Conservation (phyloP, 768 basidiomycete genomes). For the Mrakia gelida region DNA sequence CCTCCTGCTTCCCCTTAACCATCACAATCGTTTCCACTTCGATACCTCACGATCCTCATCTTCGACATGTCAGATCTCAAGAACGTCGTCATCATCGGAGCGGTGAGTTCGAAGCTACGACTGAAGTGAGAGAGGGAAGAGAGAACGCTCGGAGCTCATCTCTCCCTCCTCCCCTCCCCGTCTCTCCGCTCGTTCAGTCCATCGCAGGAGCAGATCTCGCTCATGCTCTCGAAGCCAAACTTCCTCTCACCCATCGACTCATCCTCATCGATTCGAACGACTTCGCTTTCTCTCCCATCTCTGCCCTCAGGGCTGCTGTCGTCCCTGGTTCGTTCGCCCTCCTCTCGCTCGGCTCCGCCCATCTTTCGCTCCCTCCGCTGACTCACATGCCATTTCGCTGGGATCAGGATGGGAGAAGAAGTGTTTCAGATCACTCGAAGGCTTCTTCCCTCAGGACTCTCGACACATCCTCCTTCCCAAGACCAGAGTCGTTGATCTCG, state of each 20-base stretch:
- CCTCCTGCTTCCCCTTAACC: too few species aligned
- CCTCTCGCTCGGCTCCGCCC: neutral
- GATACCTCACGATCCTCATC: neutral
- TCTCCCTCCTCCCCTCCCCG: neutral
- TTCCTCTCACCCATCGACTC: slow-evolving; percentile 21
- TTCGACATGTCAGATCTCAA: slow-evolving; percentile 15
- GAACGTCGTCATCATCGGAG: slow-evolving; percentile 28
- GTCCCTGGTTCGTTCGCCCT: slow-evolving; percentile 15
- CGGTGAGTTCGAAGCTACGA: slow-evolving; percentile 5
- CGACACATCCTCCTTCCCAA: slow-evolving; percentile 16
- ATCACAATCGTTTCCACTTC: too few species aligned
- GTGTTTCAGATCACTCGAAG: neutral
- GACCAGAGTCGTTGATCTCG: slow-evolving; percentile 26
- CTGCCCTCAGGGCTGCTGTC: slow-evolving; percentile 26
- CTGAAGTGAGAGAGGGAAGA: too few species aligned
- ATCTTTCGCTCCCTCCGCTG: neutral
- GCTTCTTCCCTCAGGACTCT: slow-evolving; percentile 8
- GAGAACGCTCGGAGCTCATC: neutral
- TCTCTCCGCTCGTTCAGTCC: neutral
- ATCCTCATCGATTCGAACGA: slow-evolving; percentile 20
- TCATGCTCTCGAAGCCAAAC: slow-evolving; percentile 21
- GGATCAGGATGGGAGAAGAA: slow-evolving; percentile 27
- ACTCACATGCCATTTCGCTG: too few species aligned
- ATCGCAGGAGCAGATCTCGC: slow-evolving; percentile 22
- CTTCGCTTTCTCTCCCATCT: slow-evolving; percentile 13